These are phyloP conservation scores for Haematococcus sp. DNA, from an alignment of 139 green algal species.

Conservation along the genomic window DNA sequence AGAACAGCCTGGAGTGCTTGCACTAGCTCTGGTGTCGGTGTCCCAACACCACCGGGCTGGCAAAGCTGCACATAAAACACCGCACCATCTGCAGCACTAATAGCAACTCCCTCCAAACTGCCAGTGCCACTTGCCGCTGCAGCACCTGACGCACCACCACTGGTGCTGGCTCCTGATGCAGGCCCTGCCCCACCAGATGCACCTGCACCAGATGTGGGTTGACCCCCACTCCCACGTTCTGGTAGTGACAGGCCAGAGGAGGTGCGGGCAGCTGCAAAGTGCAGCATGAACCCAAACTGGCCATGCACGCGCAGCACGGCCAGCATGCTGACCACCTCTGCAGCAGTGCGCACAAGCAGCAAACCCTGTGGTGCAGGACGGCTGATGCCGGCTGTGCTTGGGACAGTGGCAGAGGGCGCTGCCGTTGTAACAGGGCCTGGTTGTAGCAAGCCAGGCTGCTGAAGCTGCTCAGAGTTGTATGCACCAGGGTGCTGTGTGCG, in stretches of 20 bases:
- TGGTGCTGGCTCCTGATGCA: neutral
- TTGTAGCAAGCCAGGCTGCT: no score
- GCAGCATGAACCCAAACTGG: slow-evolving; percentile 8
- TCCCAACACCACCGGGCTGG: neutral
- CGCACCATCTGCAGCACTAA: slow-evolving; percentile 33
- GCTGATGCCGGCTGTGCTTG: no score
- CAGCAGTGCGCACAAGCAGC: neutral
- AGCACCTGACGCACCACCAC: neutral
- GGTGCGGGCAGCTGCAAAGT: neutral
- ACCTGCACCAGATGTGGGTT: neutral
- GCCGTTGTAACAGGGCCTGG: neutral
- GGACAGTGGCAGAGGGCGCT: no score
- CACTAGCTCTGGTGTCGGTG: slow-evolving; percentile 21
- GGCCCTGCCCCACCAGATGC: neutral
- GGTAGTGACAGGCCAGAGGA: neutral
- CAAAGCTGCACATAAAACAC: slow-evolving; percentile 45
- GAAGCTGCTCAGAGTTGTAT: no score
- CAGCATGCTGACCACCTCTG: neutral
- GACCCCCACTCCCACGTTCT: neutral
- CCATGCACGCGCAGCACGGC: neutral
- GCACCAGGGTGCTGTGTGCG: no score
- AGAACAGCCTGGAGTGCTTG: slow-evolving; percentile 26
- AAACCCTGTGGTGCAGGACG: neutral
- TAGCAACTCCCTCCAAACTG: slow-evolving; percentile 41
- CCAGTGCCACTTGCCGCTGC: neutral